Conservation (phyloP, 2,329 filamentous ascomycete species). For the Fusarium pseudonygamai region DNA sequence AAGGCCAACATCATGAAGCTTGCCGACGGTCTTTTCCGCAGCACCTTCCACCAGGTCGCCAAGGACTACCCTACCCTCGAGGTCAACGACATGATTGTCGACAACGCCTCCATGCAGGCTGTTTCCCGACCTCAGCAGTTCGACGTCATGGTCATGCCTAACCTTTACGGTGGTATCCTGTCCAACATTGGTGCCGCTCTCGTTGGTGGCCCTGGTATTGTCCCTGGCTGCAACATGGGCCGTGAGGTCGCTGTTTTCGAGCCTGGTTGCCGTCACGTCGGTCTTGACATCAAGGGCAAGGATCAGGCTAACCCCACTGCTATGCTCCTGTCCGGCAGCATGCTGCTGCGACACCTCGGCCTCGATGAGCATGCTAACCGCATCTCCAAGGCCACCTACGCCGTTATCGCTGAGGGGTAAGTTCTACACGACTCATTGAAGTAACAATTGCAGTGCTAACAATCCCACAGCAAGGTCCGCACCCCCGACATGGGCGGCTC, state of each 20-base stretch:
- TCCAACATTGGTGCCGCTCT: constrained; percentile 99
- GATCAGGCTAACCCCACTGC: constrained; percentile 99
- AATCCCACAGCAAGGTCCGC: constrained; percentile 73
- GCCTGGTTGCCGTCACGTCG: constrained; percentile 98
- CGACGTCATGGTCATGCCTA: constrained; percentile 99
- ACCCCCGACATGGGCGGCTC: constrained; percentile 97
- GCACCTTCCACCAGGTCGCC: constrained; percentile 91
- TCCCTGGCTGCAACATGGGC: constrained; percentile 99
- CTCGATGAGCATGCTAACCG: constrained; percentile 98
- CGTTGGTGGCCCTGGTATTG: constrained; percentile 95
- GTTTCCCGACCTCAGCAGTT: constrained; percentile 97
- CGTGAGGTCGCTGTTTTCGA: constrained; percentile 98
- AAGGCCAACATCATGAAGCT: constrained; percentile 99
- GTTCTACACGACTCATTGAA: constrained; percentile 44
- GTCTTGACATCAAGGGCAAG: constrained; percentile 99
- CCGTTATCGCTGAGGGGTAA: constrained; percentile 88
- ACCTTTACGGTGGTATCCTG: constrained; percentile 97
- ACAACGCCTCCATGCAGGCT: constrained; percentile 99
- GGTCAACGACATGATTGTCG: constrained; percentile 99
- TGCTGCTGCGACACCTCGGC: constrained; percentile 96
- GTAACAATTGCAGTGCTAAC: constrained; percentile 51
- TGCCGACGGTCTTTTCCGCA: constrained; percentile 97
- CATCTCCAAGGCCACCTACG: constrained; percentile 86
- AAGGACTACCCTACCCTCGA: constrained; percentile 96
- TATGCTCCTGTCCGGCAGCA: constrained; percentile 91